Base-by-base conservation (phyloP, 208 protist species). In the Trypanosoma congolense region DNA sequence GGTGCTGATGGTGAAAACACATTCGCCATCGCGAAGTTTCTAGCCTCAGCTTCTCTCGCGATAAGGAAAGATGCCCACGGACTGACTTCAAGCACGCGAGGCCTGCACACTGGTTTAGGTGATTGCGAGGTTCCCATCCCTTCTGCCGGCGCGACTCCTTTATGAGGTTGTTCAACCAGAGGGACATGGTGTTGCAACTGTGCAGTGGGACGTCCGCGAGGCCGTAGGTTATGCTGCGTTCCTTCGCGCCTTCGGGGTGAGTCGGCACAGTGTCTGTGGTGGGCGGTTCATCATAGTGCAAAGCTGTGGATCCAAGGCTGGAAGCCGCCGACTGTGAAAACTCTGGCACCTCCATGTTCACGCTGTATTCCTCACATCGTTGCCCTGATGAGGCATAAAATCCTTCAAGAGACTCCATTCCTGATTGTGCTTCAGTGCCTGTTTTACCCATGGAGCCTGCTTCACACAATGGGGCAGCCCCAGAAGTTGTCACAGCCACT, bases 131-230 rank as follows among this genome's bases (percentile, higher is more conserved):
- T 19, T 35, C 45, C 19, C 9, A 25, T 24, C 3, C 5, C 36
- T 33, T 10, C 21, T 14, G 2, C 12, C 46, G 41, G 1, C 21
- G 4, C 35, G 53, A 10, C 16, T 61, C 19, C 26, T 41, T 48
- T 2, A 54, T 14, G 16, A 67, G 19, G 4, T 49, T 67, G 6
- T 1, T 5, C 2, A 61, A 3, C 61, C 44, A 55, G 9, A 54
- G 53, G 1, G 53, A 30, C 25, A 61, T 56, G 26, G 28, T 56
- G 44, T 67, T 67, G n/a, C 4, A 46, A 18, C 53, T 56, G 28
- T 61, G 50, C 21, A 67, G 8, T 6, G 61, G 61, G 16, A 47
- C 22, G 19, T 67, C 61, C 8, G 53, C 45, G 14, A 67, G 43
- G 18, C 52, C 26, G 44, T 55, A 67, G 0, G 53, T 35, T 47